These are phyloP conservation scores for Penicillium hordei DNA, from an alignment of 2,329 filamentous ascomycete genomes.

Conservation along the genomic window DNA sequence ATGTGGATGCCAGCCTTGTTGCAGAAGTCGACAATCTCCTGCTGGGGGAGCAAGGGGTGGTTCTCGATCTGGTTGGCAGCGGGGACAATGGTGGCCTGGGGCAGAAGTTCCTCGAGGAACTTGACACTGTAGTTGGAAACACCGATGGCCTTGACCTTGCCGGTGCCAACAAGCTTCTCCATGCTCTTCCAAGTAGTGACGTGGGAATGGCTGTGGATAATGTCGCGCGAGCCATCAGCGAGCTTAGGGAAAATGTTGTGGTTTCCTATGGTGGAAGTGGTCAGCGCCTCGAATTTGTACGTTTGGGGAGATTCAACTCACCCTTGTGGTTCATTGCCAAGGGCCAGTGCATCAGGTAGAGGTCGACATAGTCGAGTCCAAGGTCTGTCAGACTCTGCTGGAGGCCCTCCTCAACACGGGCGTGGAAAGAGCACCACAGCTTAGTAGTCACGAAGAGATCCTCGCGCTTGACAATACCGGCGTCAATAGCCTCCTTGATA, in stretches of 20 bases:
- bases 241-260: constrained; percentile 65
- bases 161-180: constrained; percentile 57
- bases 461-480: constrained; percentile 69
- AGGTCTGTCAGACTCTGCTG: constrained; percentile 71
- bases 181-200: constrained; percentile 73
- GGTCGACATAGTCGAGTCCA: constrained; percentile 76
- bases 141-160: constrained; percentile 59
- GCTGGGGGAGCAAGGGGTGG: constrained; percentile 67
- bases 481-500: constrained; percentile 68
- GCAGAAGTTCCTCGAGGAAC: constrained; percentile 56
- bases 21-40: constrained; percentile 54
- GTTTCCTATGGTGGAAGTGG: constrained; percentile 26
- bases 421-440: constrained; percentile 79
- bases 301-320: constrained; percentile 26
- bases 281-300: constrained; percentile 1
- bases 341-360: constrained; percentile 83
- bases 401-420: constrained; percentile 66
- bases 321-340: constrained; percentile 74
- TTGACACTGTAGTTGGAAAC: constrained; percentile 59
- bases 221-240: constrained; percentile 71
- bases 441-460: constrained; percentile 84
- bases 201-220: constrained; percentile 68
- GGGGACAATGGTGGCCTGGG: constrained; percentile 61
- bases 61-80: constrained; percentile 79
- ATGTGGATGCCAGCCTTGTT: constrained; percentile 52